Base-by-base conservation (phyloP, 306 rosid genomes). In the Geum urbanum region DNA sequence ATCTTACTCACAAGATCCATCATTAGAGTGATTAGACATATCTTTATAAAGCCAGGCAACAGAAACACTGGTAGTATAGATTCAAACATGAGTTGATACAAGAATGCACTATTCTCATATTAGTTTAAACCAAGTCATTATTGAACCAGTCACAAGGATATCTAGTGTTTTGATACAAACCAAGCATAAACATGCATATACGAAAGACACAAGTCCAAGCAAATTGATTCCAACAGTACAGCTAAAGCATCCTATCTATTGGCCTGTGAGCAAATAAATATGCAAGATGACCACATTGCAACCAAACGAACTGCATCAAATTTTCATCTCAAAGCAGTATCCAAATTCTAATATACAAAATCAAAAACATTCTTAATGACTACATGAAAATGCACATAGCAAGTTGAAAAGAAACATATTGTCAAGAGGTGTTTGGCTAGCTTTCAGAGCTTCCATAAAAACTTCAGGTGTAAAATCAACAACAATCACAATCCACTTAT, bases 351-450 rank as follows among this genome's bases (percentile, higher is more conserved):
- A 35, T 5, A 5, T 18, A 22, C n/a, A 59, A 24, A 27, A 72
- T 6, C 3, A 3, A 9, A 43, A 61, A 32, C 16, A 40, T 19
- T 72, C 32, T 27, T 27, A 27, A 27, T 2, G 32, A 2, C 46
- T 39, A 64, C 7, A n/a, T 12, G 50, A n/a, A 47, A n/a, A 39
- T 59, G 61, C 47, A 59, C 46, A 60, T 72, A 62, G 1, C 39
- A 52, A 3, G 69, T n/a, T 45, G 8, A 35, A 56, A 71, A 70
- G 69, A 18, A 60, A 83, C 97, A 74, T 89, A 95, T 97, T 80
- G 74, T 95, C 97, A 63, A n/a, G n/a, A n/a, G n/a, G n/a, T n/a
- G n/a, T n/a, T n/a, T n/a, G n/a, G n/a, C n/a, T n/a, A n/a, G n/a
- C n/a, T n/a, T n/a, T n/a, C n/a, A n/a, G n/a, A n/a, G n/a, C n/a